Conservation (phyloP, 1,139 yeast genomes). For the Eremothecium sinecaudum region DNA sequence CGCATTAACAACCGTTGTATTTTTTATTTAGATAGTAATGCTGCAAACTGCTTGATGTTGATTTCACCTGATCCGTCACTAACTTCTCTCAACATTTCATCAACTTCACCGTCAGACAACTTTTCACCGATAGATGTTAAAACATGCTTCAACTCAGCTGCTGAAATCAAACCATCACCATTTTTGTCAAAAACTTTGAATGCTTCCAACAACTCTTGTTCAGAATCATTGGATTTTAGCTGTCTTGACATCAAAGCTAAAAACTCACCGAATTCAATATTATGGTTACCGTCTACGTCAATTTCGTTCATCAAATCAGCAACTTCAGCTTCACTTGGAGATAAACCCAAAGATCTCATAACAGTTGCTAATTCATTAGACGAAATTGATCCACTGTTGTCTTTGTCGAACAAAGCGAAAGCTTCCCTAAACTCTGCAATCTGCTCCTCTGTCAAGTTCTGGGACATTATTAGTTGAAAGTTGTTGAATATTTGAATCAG, state of each 20-base stretch:
- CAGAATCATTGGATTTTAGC: slow-evolving; percentile 91
- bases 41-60: slow-evolving; percentile 90
- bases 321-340: slow-evolving; percentile 92
- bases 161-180: slow-evolving; percentile 93
- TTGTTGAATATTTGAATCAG: background rate
- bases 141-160: slow-evolving; percentile 93
- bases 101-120: slow-evolving; percentile 90
- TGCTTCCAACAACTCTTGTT: slow-evolving; percentile 94
- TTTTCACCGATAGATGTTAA: slow-evolving; percentile 95
- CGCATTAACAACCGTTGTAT: too few species aligned
- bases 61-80: slow-evolving; percentile 94
- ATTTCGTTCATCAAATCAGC: slow-evolving; percentile 96
- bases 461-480: slow-evolving; percentile 34
- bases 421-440: slow-evolving; percentile 97
- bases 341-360: slow-evolving; percentile 95
- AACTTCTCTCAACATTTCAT: slow-evolving; percentile 93
- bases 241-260: slow-evolving; percentile 76
- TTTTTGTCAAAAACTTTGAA: slow-evolving; percentile 84
- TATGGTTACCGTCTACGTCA: slow-evolving; percentile 89
- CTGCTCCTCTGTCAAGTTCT: slow-evolving; percentile 89
- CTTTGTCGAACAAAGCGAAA: slow-evolving; percentile 89
- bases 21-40: slow-evolving; percentile 48
- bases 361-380: slow-evolving; percentile 95
- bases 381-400: slow-evolving; percentile 92
- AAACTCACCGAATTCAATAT: slow-evolving; percentile 81